Evolutionary conservation across 2,329 filamentous ascomycete species (phyloP), one percentile per base, ranked within the genome.

Genomic region (Botrytis cinerea): DNA sequence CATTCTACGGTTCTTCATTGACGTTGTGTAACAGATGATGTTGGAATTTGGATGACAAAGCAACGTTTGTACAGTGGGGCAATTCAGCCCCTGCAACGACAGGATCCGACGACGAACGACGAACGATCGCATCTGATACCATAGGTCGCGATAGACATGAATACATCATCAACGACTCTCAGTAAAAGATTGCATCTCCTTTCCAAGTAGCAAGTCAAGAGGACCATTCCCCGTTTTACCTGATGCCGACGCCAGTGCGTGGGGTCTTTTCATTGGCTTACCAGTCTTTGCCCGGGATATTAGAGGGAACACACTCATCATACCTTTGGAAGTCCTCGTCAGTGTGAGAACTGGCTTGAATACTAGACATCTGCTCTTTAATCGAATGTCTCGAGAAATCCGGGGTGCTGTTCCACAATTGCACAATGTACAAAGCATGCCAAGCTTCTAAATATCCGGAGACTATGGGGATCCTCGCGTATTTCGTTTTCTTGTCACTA

Each of bases 41-140:
- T 57, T 68, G 18, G 28, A 57, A 40, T 28, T 22, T 40, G 35
- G 66, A 69, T 69, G 66, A 69, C 66, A 69, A 69, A 57, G 48
- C 66, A 69, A 32, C 48, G 28, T 69, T 69, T 20, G 20, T 12
- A 32, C 38, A 20, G 66, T 10, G 38, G 66, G 66, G 48, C 22
- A 54, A 38, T 40, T 8, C 46, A 43, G 25, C 48, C 48, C 35
- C 25, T 54, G 64, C 48, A 67, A 54, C 4, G 46, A 40, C 48
- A 32, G 7, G 18, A 28, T 28, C 28, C 28, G 28, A 45, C 38
- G n/a, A 45, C 66, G 38, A 38, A 57, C n/a, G n/a, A 57, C 51
- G 7, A 28, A 45, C 38, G n/a, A 45, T 48, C 9, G 14, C 7
- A 22, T 67, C 35, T 54, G 32, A 43, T 2, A 16, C 38, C 9